Base-by-base conservation (phyloP, 2,329 filamentous ascomycete genomes). In the Apiospora aurea region DNA sequence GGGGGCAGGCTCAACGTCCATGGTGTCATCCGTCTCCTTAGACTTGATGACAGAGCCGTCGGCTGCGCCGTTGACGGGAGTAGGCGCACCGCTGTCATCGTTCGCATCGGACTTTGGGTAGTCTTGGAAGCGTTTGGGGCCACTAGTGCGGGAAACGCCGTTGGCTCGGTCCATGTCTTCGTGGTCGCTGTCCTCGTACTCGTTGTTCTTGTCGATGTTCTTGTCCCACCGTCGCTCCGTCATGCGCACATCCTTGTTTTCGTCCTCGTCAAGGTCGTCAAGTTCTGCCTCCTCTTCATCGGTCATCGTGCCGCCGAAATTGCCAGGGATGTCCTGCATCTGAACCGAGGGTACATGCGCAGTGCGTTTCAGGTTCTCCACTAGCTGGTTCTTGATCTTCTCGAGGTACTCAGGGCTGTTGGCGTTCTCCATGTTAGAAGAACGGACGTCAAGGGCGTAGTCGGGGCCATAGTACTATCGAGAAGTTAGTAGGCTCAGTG, bases 341-440 rank as follows among this genome's bases (percentile, higher is more conserved):
- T 98, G 95, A 26, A 98, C 94, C 26, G 95, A 97, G 1, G 96
- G 96, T 0, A 92, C 94, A 46, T 93, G 93, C 57, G 94, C 90
- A 41, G 97, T 93, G 81, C 96, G 96, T 74, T 94, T 89, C 70
- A 99, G 84, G 80, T 98, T 97, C 78, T 97, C 94, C 71, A 94
- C 90, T 43, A 97, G 91, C 46, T 93, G 90, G 74, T 92, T 89
- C 73, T 95, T 93, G 77, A 98, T 93, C 78, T 92, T 93, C 61
- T 95, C 91, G 3, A 98, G 87, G 75, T 97, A 96, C 70, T 95
- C 91, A 69, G 90, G 87, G 71, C 94, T 93, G 79, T 97, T 97
- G 61, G 95, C 93, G 78, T 98, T 98, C 79, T 97, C 95, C 85
- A 96, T 94, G 74, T 95, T 96, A 16, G 92, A 93, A 1, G 97